Conservation (phyloP, 495 filamentous ascomycete genomes). For the Saxophila tyrrhenica region DNA sequence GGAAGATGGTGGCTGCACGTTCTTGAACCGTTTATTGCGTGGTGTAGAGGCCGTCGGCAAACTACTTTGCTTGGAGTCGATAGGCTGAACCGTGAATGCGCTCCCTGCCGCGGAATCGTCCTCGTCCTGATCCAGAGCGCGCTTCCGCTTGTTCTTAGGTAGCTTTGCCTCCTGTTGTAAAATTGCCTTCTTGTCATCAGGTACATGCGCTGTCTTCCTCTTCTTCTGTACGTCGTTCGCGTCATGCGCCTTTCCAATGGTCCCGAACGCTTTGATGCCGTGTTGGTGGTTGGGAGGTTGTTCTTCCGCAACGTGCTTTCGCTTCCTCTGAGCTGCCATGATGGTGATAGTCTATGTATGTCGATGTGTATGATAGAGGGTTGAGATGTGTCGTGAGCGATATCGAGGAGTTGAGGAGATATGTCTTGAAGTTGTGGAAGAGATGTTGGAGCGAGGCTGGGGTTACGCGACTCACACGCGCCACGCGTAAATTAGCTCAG, state of each 20-base stretch:
- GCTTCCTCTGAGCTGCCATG: constrained; percentile 13
- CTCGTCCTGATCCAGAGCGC: neutral
- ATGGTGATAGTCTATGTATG: neutral
- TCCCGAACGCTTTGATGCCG: constrained; percentile 4
- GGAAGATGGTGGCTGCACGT: constrained; percentile 8
- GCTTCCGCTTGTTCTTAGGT: constrained; percentile 8
- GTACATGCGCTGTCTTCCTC: constrained; percentile 5
- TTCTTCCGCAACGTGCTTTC: constrained; percentile 15
- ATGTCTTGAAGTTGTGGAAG: neutral
- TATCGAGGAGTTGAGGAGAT: neutral
- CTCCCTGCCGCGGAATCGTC: constrained; percentile 3
- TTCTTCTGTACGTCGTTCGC: constrained; percentile 8
- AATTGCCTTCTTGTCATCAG: too few species aligned
- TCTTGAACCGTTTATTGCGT: constrained; percentile 14
- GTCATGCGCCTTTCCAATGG: constrained; percentile 1
- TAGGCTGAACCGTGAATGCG: neutral
- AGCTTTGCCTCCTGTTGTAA: too few species aligned
- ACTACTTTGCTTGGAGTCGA: constrained; percentile 1
- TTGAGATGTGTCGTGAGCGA: neutral
- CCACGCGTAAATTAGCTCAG: too few species aligned
- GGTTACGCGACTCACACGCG: too few species aligned
- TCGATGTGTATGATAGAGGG: neutral
- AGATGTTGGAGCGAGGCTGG: too few species aligned
- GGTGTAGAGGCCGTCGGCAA: neutral
- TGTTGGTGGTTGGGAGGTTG: neutral